phyloP scores from a whole-genome alignment of 768 basidiomycete genomes.

The Tricholomella constricta region DNA sequence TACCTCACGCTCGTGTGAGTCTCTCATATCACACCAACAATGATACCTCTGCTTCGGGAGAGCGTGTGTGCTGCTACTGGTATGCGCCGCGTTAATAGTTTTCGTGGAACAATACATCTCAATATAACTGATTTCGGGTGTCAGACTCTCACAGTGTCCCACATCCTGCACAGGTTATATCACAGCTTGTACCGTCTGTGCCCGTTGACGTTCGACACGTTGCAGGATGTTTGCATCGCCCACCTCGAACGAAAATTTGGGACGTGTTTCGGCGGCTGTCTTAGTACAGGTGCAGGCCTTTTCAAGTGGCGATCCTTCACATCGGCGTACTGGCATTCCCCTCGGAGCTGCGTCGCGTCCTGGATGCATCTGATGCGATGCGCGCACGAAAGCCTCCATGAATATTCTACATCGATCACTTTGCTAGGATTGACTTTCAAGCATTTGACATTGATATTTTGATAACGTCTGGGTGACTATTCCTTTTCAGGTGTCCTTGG shows the following conservation, averaged over 20 bases:
- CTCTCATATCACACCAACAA: not conserved
- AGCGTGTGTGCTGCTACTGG: not conserved
- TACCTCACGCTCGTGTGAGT: slow-evolving; percentile 7
- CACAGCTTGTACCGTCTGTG: not conserved
- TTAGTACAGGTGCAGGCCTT: not conserved
- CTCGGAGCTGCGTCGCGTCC: not conserved
- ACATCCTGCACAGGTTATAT: not conserved
- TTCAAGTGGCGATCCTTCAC: not conserved
- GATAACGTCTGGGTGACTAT: not conserved
- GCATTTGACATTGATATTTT: slow-evolving; percentile 11
- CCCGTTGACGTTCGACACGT: too few species aligned
- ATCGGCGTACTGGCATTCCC: not conserved
- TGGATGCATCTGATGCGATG: not conserved
- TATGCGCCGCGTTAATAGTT: not conserved
- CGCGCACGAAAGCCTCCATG: not conserved
- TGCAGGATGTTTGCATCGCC: too few species aligned
- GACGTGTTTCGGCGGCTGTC: not conserved
- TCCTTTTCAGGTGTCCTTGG: not conserved
- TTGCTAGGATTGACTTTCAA: not conserved
- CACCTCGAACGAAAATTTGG: not conserved
- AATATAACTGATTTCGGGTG: slow-evolving; percentile 1
- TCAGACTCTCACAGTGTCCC: not conserved
- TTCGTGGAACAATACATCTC: not conserved
- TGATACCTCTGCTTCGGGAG: not conserved
- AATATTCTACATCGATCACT: not conserved